Evolutionary conservation across 768 basidiomycete genomes (phyloP).

Genomic region (Tricholoma saponaceum): DNA sequence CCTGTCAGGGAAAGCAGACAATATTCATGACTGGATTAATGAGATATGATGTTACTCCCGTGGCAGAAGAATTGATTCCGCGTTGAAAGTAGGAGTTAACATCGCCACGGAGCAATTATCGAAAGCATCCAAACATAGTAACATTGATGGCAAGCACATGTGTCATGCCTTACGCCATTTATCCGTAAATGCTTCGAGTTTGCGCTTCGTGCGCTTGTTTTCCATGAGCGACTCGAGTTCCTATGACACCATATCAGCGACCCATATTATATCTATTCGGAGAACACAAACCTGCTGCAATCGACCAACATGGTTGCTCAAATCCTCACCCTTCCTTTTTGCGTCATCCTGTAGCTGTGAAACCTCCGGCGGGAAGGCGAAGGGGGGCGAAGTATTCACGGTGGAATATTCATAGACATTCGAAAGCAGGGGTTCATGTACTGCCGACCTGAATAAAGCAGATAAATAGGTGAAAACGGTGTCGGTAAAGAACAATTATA

Average conservation of each 20-base stretch:
- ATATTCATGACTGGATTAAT: not conserved
- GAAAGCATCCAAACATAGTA: not conserved
- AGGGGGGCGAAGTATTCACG: conserved; percentile 24
- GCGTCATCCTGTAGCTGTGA: conserved; percentile 13
- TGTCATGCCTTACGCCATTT: conserved; percentile 3
- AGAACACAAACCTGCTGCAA: conserved; percentile 19
- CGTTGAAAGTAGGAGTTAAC: not conserved
- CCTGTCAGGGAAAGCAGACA: too few relatives aligned
- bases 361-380: conserved; percentile 13
- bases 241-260: not conserved
- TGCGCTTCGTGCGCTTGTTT: conserved; percentile 3
- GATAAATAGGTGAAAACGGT: not conserved
- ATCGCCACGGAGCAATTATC: not conserved
- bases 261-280: not conserved
- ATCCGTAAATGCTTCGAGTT: conserved; percentile 2
- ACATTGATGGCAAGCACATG: not conserved
- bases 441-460: conserved; percentile 6
- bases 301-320: conserved; percentile 11
- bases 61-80: not conserved
- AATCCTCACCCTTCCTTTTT: conserved; percentile 11
- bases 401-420: conserved; percentile 21
- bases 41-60: not conserved
- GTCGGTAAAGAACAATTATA: not conserved
- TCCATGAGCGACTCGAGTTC: conserved; percentile 3
- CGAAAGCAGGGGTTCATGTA: conserved; percentile 15